Base-by-base conservation (phyloP, 495 filamentous ascomycete species). In the Collariella sp. region DNA sequence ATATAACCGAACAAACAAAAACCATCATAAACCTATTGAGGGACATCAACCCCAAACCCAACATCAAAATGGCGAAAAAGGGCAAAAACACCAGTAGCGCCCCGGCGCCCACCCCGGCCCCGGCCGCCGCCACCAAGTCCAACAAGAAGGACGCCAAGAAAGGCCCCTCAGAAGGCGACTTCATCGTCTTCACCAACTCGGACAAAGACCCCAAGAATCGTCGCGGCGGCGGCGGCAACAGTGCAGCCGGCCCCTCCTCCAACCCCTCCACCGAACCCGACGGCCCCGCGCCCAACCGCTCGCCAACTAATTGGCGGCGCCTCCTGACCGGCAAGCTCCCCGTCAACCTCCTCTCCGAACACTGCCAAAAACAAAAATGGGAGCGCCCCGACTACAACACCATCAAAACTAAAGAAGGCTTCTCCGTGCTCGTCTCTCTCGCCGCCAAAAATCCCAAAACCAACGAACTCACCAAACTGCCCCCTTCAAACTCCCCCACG, bases 241-340 rank as follows among this genome's bases (percentile, higher is more conserved):
- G 53, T 0, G 52, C 39, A 19, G 24, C 60, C 9, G 58, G 45
- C 24, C 59, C 62, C 54, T 22, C 19, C 9, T 58, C 26, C 55
- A 45, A 33, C 20, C 29, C 24, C 18, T 16, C 58, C 41, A 44
- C 70, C 39, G 69, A 67, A 62, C 72, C 65, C 20, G 56, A 62
- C 3, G 72, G 69, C 0, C 82, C 89, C 89, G 55, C 86, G 85
- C 60, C 87, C 89, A 35, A 83, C 87, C 29, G 84, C 88, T 50
- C 87, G 89, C 70, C 83, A 88, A 58, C 72, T 98, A 52, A 95
- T 98, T 67, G 94, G 89, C 46, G 93, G 93, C 46, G 81, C 88
- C 59, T 96, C 89, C 65, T 98, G 94, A 98, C 93, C 0, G 93
- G 93, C 34, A 98, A 98, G 67, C 71, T 98, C 35, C 93, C 93